Conservation (phyloP, 2,329 filamentous ascomycete species). For the Zymoseptoria ardabiliae region DNA sequence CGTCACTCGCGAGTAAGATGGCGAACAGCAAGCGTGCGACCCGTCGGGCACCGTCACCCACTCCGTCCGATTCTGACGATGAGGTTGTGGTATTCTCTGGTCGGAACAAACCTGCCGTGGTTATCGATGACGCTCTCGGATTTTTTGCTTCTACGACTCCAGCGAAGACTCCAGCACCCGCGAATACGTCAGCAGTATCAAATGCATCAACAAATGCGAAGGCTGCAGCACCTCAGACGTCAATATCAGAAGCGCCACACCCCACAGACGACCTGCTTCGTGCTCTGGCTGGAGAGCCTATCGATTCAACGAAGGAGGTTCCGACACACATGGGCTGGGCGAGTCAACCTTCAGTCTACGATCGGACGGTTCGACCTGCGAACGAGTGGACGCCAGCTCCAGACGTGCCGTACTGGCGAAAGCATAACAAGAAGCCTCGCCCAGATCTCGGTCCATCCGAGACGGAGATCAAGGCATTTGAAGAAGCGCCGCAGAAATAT, state of each 20-base stretch:
- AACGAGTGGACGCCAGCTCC: constrained; percentile 23
- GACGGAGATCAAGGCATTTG: constrained; percentile 10
- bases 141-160: constrained; percentile 6
- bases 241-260: constrained; percentile 5
- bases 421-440: constrained; percentile 14
- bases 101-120: constrained; percentile 27
- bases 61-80: constrained; percentile 56
- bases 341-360: constrained; percentile 11
- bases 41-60: constrained; percentile 36
- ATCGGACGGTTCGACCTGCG: constrained; percentile 4
- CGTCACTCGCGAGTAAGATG: constrained; percentile 16
- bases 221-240: background rate
- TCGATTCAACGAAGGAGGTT: background rate
- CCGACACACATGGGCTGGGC: constrained; percentile 17
- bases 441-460: constrained; percentile 17
- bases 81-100: constrained; percentile 66
- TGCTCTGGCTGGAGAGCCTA: constrained; percentile 3
- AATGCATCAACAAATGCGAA: background rate
- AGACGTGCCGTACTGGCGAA: constrained; percentile 22
- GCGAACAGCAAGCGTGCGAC: constrained; percentile 15
- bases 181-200: constrained; percentile 24
- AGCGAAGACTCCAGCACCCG: background rate
- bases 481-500: constrained; percentile 8
- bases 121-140: constrained; percentile 21
- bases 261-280: constrained; percentile 21